Base-by-base conservation (phyloP, 2,329 filamentous ascomycete species). In the Penicillium paneum region DNA sequence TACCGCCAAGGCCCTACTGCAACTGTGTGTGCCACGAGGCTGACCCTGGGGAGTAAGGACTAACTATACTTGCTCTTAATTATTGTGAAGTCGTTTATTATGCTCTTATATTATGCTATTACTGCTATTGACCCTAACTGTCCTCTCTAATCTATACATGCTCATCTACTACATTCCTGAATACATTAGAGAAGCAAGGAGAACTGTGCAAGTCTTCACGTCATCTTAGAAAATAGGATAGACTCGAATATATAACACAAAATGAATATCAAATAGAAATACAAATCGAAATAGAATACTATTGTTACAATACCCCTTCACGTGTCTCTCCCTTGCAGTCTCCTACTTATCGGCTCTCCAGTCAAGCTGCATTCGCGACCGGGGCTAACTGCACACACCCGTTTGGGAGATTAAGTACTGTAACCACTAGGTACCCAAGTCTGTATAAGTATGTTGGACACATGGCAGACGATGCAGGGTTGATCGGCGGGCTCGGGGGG, bases 11-110 rank as follows among this genome's bases (percentile, higher is more conserved):
- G 49, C 64, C 55, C 48, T 47, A 41, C 63, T 57, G 42, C 49
- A 52, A 47, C 49, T 39, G 34, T 63, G 64, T 40, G 52, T 63
- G 64, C 65, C 65, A 67, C 64, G 66, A 67, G 66, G 66, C 59
- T 57, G 58, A 56, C 61, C 59, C 53, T 62, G 62, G 52, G 55
- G 54, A 53, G 49, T 44, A 54, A 49, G 56, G 49, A 55, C 42
- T 13, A 13, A 44, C 13, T 26, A 40, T 8, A 40, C 38, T 31
- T 5, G n/a, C n/a, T n/a, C n/a, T n/a, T n/a, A n/a, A n/a, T n/a
- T n/a, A n/a, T n/a, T n/a, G n/a, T n/a, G n/a, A n/a, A n/a, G n/a
- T n/a, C n/a, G n/a, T n/a, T n/a, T n/a, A n/a, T n/a, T n/a, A n/a
- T n/a, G n/a, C n/a, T n/a, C n/a, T n/a, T n/a, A n/a, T n/a, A n/a